Evolutionary conservation across 345 rosid species (phyloP).

Genomic region (Populus pruinosa): DNA sequence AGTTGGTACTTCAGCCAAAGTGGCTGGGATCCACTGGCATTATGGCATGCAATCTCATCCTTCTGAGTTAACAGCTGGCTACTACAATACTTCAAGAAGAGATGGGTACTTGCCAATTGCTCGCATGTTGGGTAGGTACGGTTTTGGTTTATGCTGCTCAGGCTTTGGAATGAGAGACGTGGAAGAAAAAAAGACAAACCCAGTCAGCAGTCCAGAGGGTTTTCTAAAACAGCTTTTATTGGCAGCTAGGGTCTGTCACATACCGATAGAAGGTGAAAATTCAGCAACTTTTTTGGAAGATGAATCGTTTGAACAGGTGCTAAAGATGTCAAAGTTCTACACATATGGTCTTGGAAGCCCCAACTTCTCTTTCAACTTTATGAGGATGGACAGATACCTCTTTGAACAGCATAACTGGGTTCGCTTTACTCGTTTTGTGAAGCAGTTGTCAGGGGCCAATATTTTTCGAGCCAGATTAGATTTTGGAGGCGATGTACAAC

Average conservation of each 20-base stretch:
- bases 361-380: constrained; percentile 39
- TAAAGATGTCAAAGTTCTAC: constrained; percentile 40
- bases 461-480: constrained; percentile 44
- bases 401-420: constrained; percentile 41
- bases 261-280: constrained; percentile 47
- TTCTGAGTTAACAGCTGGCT: constrained; percentile 50
- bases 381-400: constrained; percentile 44
- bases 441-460: constrained; percentile 35
- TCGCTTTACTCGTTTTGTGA: constrained; percentile 38
- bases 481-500: constrained; percentile 18
- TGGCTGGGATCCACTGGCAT: constrained; percentile 50
- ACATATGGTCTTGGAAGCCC: constrained; percentile 28
- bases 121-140: constrained; percentile 39
- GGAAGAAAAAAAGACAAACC: constrained; percentile 35
- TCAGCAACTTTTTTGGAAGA: constrained; percentile 28
- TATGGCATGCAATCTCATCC: constrained; percentile 41
- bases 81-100: constrained; percentile 42
- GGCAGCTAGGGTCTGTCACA: constrained; percentile 36
- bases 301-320: constrained; percentile 37
- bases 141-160: constrained; percentile 38
- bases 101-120: constrained; percentile 49
- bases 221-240: constrained; percentile 37
- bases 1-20: constrained; percentile 37
- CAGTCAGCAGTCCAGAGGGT: constrained; percentile 44
- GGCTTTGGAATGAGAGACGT: constrained; percentile 46